These are phyloP conservation scores for Pinus albicaulis DNA, from an alignment of 75 land plant genomes.

Conservation along the genomic window DNA sequence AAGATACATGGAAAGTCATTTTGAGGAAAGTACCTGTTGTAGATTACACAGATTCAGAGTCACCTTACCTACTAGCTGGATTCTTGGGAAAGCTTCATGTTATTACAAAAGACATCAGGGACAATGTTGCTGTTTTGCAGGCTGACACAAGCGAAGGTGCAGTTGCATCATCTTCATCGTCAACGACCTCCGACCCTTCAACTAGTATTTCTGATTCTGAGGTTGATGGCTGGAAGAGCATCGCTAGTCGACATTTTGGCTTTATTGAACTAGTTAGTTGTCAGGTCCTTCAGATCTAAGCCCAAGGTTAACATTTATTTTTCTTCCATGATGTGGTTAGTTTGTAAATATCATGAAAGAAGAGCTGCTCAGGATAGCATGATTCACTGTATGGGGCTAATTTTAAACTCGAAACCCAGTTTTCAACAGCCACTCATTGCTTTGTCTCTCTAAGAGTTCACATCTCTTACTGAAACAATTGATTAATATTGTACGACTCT, in stretches of 20 bases:
- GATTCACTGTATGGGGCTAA: not conserved
- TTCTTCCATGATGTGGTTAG: not conserved
- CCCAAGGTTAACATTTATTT: not conserved
- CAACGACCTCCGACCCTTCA: conserved; percentile 8
- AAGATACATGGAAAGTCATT: conserved; percentile 86
- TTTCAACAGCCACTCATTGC: not conserved
- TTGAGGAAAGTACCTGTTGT: conserved; percentile 67
- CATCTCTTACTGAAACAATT: conserved; percentile 3
- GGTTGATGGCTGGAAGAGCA: conserved; percentile 58
- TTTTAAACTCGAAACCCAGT: not conserved
- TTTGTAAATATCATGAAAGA: not conserved
- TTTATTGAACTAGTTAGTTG: conserved; percentile 87
- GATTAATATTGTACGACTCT: not conserved
- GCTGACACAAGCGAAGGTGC: conserved; percentile 44
- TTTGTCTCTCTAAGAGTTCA: not conserved
- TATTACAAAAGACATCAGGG: conserved; percentile 63
- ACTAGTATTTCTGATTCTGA: conserved; percentile 7
- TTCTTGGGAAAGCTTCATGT: conserved; percentile 81
- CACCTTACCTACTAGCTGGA: conserved; percentile 90
- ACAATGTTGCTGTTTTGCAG: conserved; percentile 55
- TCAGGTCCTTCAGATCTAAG: conserved; percentile 78
- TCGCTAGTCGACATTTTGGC: conserved; percentile 60
- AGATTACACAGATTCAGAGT: conserved; percentile 80
- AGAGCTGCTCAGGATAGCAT: not conserved
- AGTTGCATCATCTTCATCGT: conserved; percentile 16